Conservation (phyloP, 2,329 filamentous ascomycete genomes). For the Nemania serpens region DNA sequence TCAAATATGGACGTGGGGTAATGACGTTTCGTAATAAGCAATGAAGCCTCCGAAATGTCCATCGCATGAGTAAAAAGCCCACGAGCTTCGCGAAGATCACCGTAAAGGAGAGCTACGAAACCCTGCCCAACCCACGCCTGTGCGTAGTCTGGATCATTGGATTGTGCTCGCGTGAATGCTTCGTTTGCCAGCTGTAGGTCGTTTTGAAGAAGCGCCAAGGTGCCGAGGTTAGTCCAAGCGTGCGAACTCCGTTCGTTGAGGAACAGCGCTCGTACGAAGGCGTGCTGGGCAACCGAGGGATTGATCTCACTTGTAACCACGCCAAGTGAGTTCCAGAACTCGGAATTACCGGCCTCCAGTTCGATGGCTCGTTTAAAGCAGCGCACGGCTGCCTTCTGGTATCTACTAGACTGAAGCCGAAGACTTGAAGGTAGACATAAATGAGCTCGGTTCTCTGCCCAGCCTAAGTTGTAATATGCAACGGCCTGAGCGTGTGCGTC, state of each 20-base stretch:
- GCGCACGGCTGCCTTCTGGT: slow-evolving; percentile 79
- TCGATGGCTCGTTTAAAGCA: slow-evolving; percentile 97
- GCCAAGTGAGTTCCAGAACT: slow-evolving; percentile 97
- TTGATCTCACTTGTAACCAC: slow-evolving; percentile 87
- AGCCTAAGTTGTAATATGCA: slow-evolving; percentile 96
- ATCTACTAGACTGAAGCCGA: slow-evolving; percentile 65
- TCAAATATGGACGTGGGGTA: slow-evolving; percentile 86
- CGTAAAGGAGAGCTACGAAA: slow-evolving; percentile 76
- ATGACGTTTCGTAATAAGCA: slow-evolving; percentile 73
- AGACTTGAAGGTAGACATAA: slow-evolving; percentile 60
- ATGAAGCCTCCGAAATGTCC: slow-evolving; percentile 83
- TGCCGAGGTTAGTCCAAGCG: slow-evolving; percentile 89
- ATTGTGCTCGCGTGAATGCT: slow-evolving; percentile 88
- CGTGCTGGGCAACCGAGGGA: slow-evolving; percentile 86
- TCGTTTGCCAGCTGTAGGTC: slow-evolving; percentile 87
- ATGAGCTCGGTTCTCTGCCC: slow-evolving; percentile 86
- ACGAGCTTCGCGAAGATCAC: slow-evolving; percentile 76
- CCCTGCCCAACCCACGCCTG: slow-evolving; percentile 95
- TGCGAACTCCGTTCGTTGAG: slow-evolving; percentile 85
- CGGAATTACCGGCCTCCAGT: slow-evolving; percentile 87
- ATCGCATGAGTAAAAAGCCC: slow-evolving; percentile 92
- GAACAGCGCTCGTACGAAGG: slow-evolving; percentile 89
- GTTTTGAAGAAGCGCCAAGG: slow-evolving; percentile 81
- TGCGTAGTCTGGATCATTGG: slow-evolving; percentile 90
- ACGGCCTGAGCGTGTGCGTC: slow-evolving; percentile 90